phyloP scores from a whole-genome alignment of 805 yeast species.

The Nakazawaea ambrosiae region DNA sequence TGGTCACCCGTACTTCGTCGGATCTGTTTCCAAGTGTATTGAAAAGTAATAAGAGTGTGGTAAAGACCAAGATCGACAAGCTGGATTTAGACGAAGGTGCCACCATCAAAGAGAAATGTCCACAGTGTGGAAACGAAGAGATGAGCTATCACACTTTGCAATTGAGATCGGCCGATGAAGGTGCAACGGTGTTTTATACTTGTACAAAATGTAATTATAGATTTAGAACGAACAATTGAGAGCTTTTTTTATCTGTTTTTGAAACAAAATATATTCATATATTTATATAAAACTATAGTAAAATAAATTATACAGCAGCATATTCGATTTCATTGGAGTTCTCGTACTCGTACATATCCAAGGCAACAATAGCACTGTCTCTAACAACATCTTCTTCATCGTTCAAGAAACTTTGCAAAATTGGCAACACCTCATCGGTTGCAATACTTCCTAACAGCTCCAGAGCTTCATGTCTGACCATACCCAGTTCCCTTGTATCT shows the following conservation, averaged over 20 bases:
- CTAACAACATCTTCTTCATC: constrained; percentile 89
- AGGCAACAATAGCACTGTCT: constrained; percentile 94
- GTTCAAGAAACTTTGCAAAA: constrained; percentile 67
- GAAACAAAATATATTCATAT: not conserved
- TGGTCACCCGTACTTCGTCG: constrained; percentile 79
- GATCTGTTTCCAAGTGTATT: constrained; percentile 91
- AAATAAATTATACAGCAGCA: constrained; percentile 29
- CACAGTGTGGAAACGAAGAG: constrained; percentile 97
- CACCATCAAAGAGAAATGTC: constrained; percentile 94
- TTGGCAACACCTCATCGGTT: constrained; percentile 89
- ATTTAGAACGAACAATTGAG: constrained; percentile 84
- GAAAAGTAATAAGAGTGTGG: constrained; percentile 78
- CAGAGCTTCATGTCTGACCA: constrained; percentile 99
- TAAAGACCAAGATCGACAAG: constrained; percentile 72
- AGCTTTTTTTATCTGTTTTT: not conserved
- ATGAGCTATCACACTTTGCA: constrained; percentile 97
- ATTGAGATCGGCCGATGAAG: constrained; percentile 97
- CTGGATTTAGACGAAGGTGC: constrained; percentile 92
- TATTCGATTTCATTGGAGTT: constrained; percentile 78
- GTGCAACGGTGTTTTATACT: constrained; percentile 97
- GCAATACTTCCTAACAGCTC: constrained; percentile 98
- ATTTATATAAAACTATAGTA: constrained; percentile 1
- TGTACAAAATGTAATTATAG: constrained; percentile 90
- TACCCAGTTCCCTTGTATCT: constrained; percentile 79
- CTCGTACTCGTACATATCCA: constrained; percentile 97